These are phyloP conservation scores for Apiotrichum porosum DNA, from an alignment of 1,284 basidiomycete genomes.

Conservation along the genomic window DNA sequence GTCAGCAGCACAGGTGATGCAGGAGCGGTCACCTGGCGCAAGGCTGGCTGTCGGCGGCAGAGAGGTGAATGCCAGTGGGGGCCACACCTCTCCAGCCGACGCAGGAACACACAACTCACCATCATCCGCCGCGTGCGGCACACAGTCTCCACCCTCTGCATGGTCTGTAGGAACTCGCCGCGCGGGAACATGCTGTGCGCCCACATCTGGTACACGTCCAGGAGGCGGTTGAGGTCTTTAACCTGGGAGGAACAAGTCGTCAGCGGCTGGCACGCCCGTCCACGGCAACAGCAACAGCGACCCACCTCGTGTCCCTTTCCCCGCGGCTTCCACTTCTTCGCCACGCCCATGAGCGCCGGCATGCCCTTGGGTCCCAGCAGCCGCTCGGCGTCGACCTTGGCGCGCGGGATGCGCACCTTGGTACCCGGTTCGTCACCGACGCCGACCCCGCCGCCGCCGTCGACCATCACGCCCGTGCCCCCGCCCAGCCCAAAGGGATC, in stretches of 20 bases:
- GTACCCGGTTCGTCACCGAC: conserved; percentile 30
- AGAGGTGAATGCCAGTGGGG: no score
- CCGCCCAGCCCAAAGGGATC: conserved; percentile 4
- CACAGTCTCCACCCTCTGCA: conserved; percentile 73
- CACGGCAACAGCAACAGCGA: no score
- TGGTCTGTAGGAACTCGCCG: conserved; percentile 74
- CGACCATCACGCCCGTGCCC: not conserved
- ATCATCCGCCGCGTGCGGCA: conserved; percentile 78
- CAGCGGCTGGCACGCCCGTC: not conserved
- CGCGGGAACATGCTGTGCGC: conserved; percentile 84
- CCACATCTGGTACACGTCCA: conserved; percentile 87
- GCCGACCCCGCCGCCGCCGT: not conserved
- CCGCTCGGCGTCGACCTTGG: conserved; percentile 65
- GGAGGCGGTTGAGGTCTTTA: conserved; percentile 67
- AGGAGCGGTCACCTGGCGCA: not conserved
- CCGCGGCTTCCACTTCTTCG: conserved; percentile 67
- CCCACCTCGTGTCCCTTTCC: conserved; percentile 86
- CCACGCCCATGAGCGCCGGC: conserved; percentile 65
- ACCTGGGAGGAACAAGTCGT: conserved; percentile 55
- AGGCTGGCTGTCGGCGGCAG: not conserved
- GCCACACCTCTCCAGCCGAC: not conserved
- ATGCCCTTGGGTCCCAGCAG: conserved; percentile 70
- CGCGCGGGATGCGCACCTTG: conserved; percentile 55
- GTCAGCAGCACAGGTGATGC: not conserved
- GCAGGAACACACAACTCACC: conserved; percentile 59